These are phyloP conservation scores for Metrosideros polymorpha DNA, from an alignment of 441 rosid genomes.

Conservation along the genomic window DNA sequence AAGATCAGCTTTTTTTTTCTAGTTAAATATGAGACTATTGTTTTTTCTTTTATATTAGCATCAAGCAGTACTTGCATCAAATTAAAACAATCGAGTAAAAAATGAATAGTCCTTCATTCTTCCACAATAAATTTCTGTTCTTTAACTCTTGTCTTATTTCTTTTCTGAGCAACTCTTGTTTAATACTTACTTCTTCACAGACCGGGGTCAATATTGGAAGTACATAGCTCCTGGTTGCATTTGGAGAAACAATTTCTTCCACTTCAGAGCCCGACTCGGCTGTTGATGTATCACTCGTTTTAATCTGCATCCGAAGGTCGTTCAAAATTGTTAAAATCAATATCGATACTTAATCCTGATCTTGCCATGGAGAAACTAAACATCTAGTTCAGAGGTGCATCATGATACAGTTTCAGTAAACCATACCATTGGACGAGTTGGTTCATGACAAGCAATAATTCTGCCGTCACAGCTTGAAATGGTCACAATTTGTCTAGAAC, in stretches of 20 bases:
- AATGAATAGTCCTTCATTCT: not conserved
- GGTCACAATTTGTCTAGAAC: not conserved
- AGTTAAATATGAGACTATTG: not conserved
- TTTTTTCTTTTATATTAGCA: not conserved
- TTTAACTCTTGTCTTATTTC: not conserved
- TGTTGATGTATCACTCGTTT: conserved; percentile 6
- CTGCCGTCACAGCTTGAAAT: not conserved
- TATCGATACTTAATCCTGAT: not conserved
- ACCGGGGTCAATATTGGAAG: conserved; percentile 5
- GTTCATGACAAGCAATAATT: not conserved
- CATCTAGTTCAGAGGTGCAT: not conserved
- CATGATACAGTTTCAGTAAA: not conserved
- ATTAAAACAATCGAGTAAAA: not conserved
- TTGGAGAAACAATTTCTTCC: conserved; percentile 10
- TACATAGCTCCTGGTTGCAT: conserved; percentile 1
- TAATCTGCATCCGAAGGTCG: not conserved
- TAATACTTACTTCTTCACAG: conserved; percentile 4
- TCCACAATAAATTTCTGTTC: not conserved
- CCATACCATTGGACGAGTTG: not conserved
- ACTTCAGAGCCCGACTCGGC: conserved; percentile 14
- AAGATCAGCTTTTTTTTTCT: not conserved
- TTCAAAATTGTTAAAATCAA: not conserved
- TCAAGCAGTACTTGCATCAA: not conserved
- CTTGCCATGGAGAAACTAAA: not conserved
- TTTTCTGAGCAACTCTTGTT: not conserved